phyloP scores from a whole-genome alignment of 2,329 filamentous ascomycete genomes.

The Alternaria solani region DNA sequence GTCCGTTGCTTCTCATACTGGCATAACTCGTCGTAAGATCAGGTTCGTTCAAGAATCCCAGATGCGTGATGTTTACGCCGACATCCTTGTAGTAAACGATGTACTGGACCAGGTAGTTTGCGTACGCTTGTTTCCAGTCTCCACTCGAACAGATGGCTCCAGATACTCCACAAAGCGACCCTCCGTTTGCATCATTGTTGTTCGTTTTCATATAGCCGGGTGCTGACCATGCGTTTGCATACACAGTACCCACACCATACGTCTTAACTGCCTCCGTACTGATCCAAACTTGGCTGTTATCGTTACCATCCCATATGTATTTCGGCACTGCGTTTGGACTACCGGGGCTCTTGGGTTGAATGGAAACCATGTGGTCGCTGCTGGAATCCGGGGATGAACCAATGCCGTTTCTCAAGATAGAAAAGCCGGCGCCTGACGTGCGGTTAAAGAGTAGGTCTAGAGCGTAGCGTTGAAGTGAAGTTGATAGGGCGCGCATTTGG shows the following conservation, averaged over 20 bases:
- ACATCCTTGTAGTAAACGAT: conserved; percentile 54
- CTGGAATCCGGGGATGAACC: conserved; percentile 55
- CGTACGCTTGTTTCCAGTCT: conserved; percentile 60
- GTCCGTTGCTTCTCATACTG: conserved; percentile 56
- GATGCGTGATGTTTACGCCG: conserved; percentile 52
- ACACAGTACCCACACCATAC: conserved; percentile 57
- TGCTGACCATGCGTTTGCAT: conserved; percentile 61
- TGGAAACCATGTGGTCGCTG: conserved; percentile 49
- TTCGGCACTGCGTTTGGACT: conserved; percentile 34
- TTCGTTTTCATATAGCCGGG: conserved; percentile 64
- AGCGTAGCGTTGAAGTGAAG: conserved; percentile 50
- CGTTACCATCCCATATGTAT: conserved; percentile 42
- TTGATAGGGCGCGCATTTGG: conserved; percentile 53
- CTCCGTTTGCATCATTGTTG: conserved; percentile 55
- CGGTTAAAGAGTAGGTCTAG: conserved; percentile 58
- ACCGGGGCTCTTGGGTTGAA: conserved; percentile 38
- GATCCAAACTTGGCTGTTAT: conserved; percentile 61
- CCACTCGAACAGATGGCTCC: conserved; percentile 53
- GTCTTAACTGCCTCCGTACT: conserved; percentile 56
- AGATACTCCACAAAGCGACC: conserved; percentile 58
- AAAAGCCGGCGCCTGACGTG: conserved; percentile 56
- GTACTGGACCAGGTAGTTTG: conserved; percentile 59
- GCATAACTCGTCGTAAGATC: conserved; percentile 48
- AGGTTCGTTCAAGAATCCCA: conserved; percentile 59
- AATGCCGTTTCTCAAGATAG: conserved; percentile 58